phyloP scores from a whole-genome alignment of 2,329 filamentous ascomycete genomes.

The Onygenales sp. region DNA sequence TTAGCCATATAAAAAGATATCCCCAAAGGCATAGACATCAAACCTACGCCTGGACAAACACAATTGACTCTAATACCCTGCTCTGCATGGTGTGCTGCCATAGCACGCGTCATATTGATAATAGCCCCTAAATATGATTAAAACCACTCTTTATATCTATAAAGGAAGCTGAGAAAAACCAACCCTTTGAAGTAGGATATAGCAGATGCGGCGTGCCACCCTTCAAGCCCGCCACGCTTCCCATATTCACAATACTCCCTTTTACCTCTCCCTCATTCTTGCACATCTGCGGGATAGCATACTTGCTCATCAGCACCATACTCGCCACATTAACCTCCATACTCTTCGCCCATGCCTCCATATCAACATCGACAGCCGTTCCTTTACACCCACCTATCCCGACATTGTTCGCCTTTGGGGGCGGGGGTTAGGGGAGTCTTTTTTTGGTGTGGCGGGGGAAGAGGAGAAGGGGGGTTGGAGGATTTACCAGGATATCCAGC shows the following conservation, averaged over 20 bases:
- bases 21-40: neutral
- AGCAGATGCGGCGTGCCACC: slow-evolving; percentile 45
- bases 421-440: no score
- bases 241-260: slow-evolving; percentile 54
- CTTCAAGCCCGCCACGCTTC: slow-evolving; percentile 49
- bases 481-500: no score
- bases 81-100: slow-evolving; percentile 48
- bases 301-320: slow-evolving; percentile 57
- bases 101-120: no score
- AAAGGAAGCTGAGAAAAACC: no score
- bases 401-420: no score
- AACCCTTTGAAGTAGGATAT: slow-evolving; percentile 47
- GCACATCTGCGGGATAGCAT: slow-evolving; percentile 52
- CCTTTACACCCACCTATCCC: no score
- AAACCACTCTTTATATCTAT: no score
- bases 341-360: slow-evolving; percentile 47
- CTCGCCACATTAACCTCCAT: slow-evolving; percentile 55
- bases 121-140: no score
- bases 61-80: slow-evolving; percentile 50
- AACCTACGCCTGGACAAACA: slow-evolving; percentile 39
- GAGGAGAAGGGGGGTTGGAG: no score
- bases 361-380: slow-evolving; percentile 52
- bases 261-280: slow-evolving; percentile 41
- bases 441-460: no score
- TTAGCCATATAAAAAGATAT: neutral